Evolutionary conservation across 768 basidiomycete species (phyloP).

Genomic region (Kwoniella sp.): DNA sequence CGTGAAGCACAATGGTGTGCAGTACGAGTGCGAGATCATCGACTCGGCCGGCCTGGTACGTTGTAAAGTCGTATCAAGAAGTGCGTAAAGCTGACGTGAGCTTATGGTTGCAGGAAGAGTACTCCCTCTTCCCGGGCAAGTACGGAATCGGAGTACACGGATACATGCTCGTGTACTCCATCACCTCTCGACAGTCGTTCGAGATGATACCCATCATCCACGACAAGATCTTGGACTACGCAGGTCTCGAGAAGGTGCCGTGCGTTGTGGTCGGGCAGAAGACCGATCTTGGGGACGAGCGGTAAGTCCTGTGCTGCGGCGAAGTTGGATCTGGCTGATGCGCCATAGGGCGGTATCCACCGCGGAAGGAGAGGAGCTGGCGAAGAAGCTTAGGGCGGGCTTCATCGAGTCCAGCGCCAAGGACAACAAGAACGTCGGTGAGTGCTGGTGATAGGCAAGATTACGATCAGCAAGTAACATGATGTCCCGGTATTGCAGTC

Average conservation of each 20-base stretch:
- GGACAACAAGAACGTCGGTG: constrained; percentile 79
- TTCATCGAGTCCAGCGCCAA: constrained; percentile 88
- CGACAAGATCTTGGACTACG: constrained; percentile 87
- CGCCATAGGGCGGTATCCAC: constrained; percentile 64
- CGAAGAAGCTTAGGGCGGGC: constrained; percentile 65
- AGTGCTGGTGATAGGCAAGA: constrained; percentile 55
- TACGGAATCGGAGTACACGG: constrained; percentile 97
- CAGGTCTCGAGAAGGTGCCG: constrained; percentile 75
- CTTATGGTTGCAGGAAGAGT: constrained; percentile 70
- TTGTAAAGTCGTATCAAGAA: background rate
- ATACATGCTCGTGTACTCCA: constrained; percentile 92
- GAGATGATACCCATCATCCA: constrained; percentile 91
- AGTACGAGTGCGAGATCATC: constrained; percentile 95
- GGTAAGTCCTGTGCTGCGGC: constrained; percentile 57
- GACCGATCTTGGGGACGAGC: constrained; percentile 65
- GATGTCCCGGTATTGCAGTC: constrained; percentile 16
- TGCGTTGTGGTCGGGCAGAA: constrained; percentile 95
- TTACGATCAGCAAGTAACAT: background rate
- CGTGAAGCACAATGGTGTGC: constrained; percentile 78
- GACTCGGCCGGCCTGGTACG: constrained; percentile 94
- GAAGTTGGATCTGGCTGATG: constrained; percentile 1
- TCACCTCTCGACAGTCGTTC: constrained; percentile 81
- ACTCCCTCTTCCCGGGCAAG: constrained; percentile 84
- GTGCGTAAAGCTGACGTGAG: background rate
- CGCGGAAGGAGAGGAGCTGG: constrained; percentile 70